Percentiles rank a stretch among this genome's conserved stretches.
Evolutionary conservation across 192 early-diverging fungal genomes (phyloP).

Genomic region (Cladochytrium replicatum): DNA sequence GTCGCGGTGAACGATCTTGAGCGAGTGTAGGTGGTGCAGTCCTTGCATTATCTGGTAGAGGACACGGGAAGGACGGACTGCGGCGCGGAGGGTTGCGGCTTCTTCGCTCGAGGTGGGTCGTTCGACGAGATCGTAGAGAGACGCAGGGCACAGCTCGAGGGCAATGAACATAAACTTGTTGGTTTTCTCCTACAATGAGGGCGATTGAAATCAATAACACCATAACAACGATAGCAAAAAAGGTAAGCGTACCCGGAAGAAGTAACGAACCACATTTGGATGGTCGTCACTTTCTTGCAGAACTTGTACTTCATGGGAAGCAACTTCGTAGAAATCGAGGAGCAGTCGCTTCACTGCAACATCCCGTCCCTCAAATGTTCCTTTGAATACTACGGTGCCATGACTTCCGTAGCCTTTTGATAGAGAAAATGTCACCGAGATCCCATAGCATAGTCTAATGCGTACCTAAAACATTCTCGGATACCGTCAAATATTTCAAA

Average conservation of each 20-base stretch:
- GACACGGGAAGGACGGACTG: constrained; percentile 54
- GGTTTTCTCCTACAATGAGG: constrained; percentile 50
- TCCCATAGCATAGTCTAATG: no score
- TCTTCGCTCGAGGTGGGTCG: constrained; percentile 29
- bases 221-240: background rate
- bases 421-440: no score
- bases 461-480: constrained; percentile 48
- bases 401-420: constrained; percentile 75
- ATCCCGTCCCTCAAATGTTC: constrained; percentile 79
- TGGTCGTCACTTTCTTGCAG: constrained; percentile 91
- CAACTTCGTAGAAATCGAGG: constrained; percentile 93
- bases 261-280: constrained; percentile 94
- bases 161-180: constrained; percentile 96
- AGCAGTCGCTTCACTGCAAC: constrained; percentile 93
- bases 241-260: constrained; percentile 53
- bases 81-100: constrained; percentile 31
- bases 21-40: constrained; percentile 75
- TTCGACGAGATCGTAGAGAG: constrained; percentile 78
- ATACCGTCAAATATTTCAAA: constrained; percentile 48
- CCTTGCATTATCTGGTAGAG: constrained; percentile 80
- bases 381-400: constrained; percentile 93
- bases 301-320: constrained; percentile 84
- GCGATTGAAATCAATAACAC: background rate
- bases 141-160: constrained; percentile 84
- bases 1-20: constrained; percentile 97